Base-by-base conservation (phyloP, 495 filamentous ascomycete genomes). In the Penicillium antarcticum region DNA sequence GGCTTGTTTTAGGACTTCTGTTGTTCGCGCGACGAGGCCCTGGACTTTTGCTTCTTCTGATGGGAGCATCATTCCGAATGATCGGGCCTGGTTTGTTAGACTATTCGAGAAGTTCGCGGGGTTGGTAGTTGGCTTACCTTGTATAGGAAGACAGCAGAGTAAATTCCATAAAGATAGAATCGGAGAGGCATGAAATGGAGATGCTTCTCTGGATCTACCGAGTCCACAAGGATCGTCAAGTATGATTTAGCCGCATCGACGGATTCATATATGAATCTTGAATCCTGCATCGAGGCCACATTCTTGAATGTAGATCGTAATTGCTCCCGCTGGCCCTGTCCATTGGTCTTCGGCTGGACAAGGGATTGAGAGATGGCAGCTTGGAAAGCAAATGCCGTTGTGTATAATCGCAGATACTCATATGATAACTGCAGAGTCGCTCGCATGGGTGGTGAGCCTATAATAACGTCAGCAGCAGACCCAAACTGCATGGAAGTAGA, bases 311-410 rank as follows among this genome's bases (percentile, higher is more conserved):
- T 70, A 14, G 71, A 61, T 42, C 69, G 62, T 10, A 78, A 60
- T 39, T 76, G 67, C 43, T 78, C 73, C 26, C 67, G 59, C 18
- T 75, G 72, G 5, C 69, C 70, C 12, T 62, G 66, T 5, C 58
- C 52, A 14, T 67, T 65, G 5, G 53, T 65, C 40, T 74, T 72
- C 1, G 67, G 60, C 47, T 72, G 76, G 4, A 71, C 71, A 24
- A 83, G 52, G 0, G 81, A 80, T 17, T 82, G 79, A 9, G 81
- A 82, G 14, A 86, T 80, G 5, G 82, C 81, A 16, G 83, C 83
- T 56, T 86, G 83, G 51, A 85, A 86, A 2, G 83, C 83, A 49
- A 86, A 86, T 0, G 83, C 82, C 40, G 84, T 86, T 31, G 80
- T 84, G 55, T 86, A 86, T 11, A 86, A 74, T 7, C 82, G 66